phyloP scores from a whole-genome alignment of 2,329 filamentous ascomycete species.

The Fusarium tuaranense region DNA sequence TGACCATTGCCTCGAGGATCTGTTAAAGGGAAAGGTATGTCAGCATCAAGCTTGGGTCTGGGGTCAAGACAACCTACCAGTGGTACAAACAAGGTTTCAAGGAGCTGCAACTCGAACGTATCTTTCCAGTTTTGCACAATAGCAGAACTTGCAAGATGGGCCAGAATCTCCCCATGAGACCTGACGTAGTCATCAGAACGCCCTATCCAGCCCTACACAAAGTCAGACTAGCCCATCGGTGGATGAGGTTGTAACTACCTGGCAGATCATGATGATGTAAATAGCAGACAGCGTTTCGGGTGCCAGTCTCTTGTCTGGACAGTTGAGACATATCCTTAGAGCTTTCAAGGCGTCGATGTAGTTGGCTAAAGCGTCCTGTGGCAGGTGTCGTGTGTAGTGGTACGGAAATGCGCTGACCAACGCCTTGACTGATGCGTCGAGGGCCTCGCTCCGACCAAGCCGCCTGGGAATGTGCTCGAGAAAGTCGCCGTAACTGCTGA shows the following conservation, averaged over 20 bases:
- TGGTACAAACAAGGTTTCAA: neutral
- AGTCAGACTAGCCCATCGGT: neutral
- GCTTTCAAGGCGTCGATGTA: slow-evolving; percentile 44
- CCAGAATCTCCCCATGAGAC: neutral
- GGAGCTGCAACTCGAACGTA: neutral
- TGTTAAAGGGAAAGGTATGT: neutral
- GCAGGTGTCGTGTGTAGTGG: slow-evolving; percentile 27
- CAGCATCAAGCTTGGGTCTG: neutral
- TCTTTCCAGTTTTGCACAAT: neutral
- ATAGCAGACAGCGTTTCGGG: slow-evolving; percentile 49
- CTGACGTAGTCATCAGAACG: slow-evolving; percentile 15
- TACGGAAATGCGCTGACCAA: slow-evolving; percentile 40
- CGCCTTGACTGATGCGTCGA: slow-evolving; percentile 52
- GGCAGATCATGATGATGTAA: slow-evolving; percentile 50
- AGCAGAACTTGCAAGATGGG: neutral
- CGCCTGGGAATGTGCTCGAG: slow-evolving; percentile 56
- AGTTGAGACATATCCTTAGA: slow-evolving; percentile 36
- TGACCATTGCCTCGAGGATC: slow-evolving; percentile 1
- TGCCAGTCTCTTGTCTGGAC: slow-evolving; percentile 30
- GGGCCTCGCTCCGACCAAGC: slow-evolving; percentile 56
- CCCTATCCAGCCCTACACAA: slow-evolving; percentile 45
- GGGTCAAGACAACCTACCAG: neutral
- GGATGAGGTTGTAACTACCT: slow-evolving; percentile 35
- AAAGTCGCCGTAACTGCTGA: slow-evolving; percentile 59
- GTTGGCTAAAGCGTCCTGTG: slow-evolving; percentile 34